Conservation (phyloP, 306 rosid genomes). For the Vigna unguiculata region DNA sequence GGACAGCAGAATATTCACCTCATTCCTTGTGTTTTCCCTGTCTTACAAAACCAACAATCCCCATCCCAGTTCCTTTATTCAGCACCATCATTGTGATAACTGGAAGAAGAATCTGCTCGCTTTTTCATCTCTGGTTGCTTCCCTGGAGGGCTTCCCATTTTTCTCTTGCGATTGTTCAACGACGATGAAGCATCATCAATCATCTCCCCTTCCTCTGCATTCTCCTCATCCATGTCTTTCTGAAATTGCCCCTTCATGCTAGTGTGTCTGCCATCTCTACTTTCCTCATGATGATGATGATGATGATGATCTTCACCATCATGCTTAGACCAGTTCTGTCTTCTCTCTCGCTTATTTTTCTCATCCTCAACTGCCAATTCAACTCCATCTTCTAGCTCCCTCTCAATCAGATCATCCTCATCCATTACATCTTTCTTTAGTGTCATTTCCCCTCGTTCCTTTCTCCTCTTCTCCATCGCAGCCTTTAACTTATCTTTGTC, state of each 20-base stretch:
- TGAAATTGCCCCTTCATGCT: slow-evolving; percentile 44
- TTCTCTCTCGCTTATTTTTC: slow-evolving; percentile 72
- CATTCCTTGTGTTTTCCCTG: slow-evolving; percentile 56
- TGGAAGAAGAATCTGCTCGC: slow-evolving; percentile 52
- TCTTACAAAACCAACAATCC: slow-evolving; percentile 52
- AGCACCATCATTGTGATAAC: slow-evolving; percentile 38
- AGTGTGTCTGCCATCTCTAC: slow-evolving; percentile 49
- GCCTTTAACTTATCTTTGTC: slow-evolving; percentile 90
- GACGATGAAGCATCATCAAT: slow-evolving; percentile 64
- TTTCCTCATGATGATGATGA: slow-evolving; percentile 53
- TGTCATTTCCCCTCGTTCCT: slow-evolving; percentile 62
- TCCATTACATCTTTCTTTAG: slow-evolving; percentile 76
- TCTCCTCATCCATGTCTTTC: slow-evolving; percentile 53
- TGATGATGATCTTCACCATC: slow-evolving; percentile 51
- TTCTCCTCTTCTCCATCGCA: slow-evolving; percentile 84
- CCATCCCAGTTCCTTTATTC: slow-evolving; percentile 50
- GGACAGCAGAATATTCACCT: slow-evolving; percentile 41
- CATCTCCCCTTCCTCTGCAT: slow-evolving; percentile 84
- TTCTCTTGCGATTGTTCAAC: slow-evolving; percentile 72
- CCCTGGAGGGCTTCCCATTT: slow-evolving; percentile 62
- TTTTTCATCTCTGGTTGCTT: slow-evolving; percentile 56
- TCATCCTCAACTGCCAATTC: slow-evolving; percentile 80
- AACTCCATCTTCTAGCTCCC: slow-evolving; percentile 92
- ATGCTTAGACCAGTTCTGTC: slow-evolving; percentile 66
- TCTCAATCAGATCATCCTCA: slow-evolving; percentile 94